Evolutionary conservation across 2,329 filamentous ascomycete species (phyloP), one percentile per base, ranked within the genome.

Genomic region (Dryadomyces quercivorus): DNA sequence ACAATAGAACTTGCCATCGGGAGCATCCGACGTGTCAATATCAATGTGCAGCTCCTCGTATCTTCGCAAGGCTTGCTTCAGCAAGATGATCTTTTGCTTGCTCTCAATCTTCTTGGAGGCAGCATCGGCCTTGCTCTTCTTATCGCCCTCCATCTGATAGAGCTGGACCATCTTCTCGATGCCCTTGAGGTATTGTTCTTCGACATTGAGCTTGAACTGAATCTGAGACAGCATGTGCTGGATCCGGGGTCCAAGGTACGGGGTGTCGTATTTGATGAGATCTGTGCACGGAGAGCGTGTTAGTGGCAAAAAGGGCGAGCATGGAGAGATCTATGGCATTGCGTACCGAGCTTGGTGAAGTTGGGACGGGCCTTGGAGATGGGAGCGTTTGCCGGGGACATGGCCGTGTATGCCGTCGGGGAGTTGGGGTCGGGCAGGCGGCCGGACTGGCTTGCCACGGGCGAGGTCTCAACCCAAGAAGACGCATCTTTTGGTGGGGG

Each of bases 121-220:
- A 45, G 93, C 93, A 69, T 98, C 93, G 56, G 87, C 84, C 67
- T 86, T 88, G 72, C 92, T 97, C 75, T 95, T 96, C 62, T 91
- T 84, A 67, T 98, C 93, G 34, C 93, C 92, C 69, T 97, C 93
- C 79, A 97, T 93, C 66, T 93, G 85, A 67, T 98, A 98, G 40
- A 98, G 76, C 67, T 93, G 89, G 49, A 96, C 88, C 93, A 98
- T 97, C 75, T 98, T 98, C 71, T 98, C 93, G 62, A 98, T 93
- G 58, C 93, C 93, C 65, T 95, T 94, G 61, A 97, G 90, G 71
- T 98, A 98, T 71, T 98, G 93, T 67, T 96, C 95, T 69, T 98
- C 93, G 31, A 98, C 93, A 61, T 93, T 95, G 58, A 98, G 80
- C 74, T 98, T 98, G 75, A 98, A 98, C 70, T 97, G 90, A 59